phyloP scores from a whole-genome alignment of 1,284 basidiomycete genomes.

The Gymnopus androsaceus region DNA sequence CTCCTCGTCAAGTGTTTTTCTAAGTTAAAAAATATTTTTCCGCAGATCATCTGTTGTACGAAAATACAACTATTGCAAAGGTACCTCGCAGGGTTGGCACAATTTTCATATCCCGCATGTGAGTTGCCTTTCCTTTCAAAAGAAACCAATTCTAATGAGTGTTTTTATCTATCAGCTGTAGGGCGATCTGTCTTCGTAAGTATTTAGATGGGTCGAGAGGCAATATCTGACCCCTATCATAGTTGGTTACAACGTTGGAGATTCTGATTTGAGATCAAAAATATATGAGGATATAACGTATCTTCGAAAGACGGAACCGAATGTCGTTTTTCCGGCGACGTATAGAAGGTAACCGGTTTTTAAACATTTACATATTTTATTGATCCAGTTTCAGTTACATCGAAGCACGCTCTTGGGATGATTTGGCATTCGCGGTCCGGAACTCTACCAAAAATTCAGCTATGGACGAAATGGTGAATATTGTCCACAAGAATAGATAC shows the following conservation, averaged over 20 bases:
- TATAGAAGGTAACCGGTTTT: constrained; percentile 14
- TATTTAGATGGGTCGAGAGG: constrained; percentile 8
- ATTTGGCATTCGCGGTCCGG: constrained; percentile 32
- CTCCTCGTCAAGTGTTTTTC: not conserved
- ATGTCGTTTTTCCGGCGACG: not conserved
- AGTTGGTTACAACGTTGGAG: constrained; percentile 45
- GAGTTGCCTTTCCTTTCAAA: constrained; percentile 9
- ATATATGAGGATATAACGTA: constrained; percentile 32
- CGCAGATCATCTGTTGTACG: constrained; percentile 11
- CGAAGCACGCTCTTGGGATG: constrained; percentile 34
- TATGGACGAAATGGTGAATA: constrained; percentile 43
- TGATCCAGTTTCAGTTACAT: constrained; percentile 35
- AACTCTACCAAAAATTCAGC: constrained; percentile 27
- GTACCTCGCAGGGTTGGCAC: constrained; percentile 3
- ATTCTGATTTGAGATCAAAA: constrained; percentile 23
- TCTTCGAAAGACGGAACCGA: constrained; percentile 17
- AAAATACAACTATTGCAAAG: not conserved
- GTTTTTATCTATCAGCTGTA: constrained; percentile 32
- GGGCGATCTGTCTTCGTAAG: constrained; percentile 39
- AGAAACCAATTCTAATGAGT: not conserved
- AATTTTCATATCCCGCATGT: constrained; percentile 16
- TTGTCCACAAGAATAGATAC: constrained; percentile 28
- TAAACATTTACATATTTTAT: too few relatives aligned
- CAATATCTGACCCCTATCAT: not conserved
- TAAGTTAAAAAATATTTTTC: not conserved